Base-by-base conservation (phyloP, 2,329 filamentous ascomycete species). In the Elsinoe arachidis region DNA sequence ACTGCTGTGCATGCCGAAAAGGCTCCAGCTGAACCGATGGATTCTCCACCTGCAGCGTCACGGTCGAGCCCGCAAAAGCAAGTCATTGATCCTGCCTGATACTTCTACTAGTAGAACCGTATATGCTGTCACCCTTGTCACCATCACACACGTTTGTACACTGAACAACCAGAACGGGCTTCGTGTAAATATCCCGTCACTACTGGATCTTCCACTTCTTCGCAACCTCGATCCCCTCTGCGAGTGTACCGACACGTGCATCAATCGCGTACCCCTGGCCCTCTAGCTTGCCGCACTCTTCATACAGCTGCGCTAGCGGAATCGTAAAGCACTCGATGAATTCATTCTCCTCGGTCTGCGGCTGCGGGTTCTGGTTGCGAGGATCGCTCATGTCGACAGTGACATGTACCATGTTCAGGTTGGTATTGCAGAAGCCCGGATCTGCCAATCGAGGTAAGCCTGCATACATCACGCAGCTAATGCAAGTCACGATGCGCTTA, bases 221-320 rank as follows among this genome's bases (percentile, higher is more conserved):
- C 17, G 85, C 85, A 61, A 89, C 73, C 67, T 91, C 83, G 59
- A 92, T 84, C 0, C 88, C 88, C 69, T 92, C 87, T 0, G 88
- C 88, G 46, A 92, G 72, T 4, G 86, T 88, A 1, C 85, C 88
- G 1, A 92, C 84, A 38, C 88, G 77, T 5, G 87, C 87, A 70
- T 93, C 88, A 63, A 93, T 88, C 1, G 86, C 88, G 69, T 81
- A 90, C 0, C 88, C 88, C 61, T 89, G 75, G 1, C 74, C 73
- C 66, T 90, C 87, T 1, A 90, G 74, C 61, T 70, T 78, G 68
- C 82, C 82, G 67, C 84, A 84, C 56, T 77, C 73, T 34, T 79
- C 75, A 66, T 82, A 83, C 43, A 85, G 68, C 65, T 82, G 78
- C 19, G 71, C 66, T 12, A 85, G 66, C 44, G 80, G 81, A 52